Evolutionary conservation across 345 rosid genomes (phyloP), one percentile per base, ranked within the genome.

Genomic region (Stellera chamaejasme): DNA sequence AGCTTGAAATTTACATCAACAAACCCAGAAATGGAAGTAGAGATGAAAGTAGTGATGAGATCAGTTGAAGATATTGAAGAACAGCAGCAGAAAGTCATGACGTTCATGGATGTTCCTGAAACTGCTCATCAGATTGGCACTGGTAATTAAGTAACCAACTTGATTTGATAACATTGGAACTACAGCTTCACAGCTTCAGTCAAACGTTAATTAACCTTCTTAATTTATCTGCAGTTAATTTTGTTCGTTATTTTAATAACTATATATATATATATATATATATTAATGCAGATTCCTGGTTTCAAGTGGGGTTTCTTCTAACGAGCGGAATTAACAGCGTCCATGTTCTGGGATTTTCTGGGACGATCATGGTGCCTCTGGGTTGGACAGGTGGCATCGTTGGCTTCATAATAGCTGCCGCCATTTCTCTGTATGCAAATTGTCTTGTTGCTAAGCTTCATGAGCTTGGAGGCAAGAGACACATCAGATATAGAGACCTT

Each of bases 311-410:
- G 41, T 87, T 89, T 46, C 83, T 93, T 23, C 76, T 93, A 50
- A 87, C 97, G n/a, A n/a, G n/a, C 0, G 88, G 94, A n/a, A 52
- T 93, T 60, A 93, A 93, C 86, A 93, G 96, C 53, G 96, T 85
- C 0, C 89, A 78, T 74, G 91, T 89, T 51, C 71, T 93, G 71
- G 99, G 99, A 59, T 93, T 84, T 70, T 75, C 99, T 7, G 94
- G 88, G 66, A 79, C 94, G 4, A 61, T 93, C 4, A 86, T 89
- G 97, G 96, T 87, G 58, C 90, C 91, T 61, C 72, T 93, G 58
- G 96, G 99, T 57, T 89, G 99, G 99, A 50, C 67, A 41, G 73
- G 74, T 54, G 99, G 99, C 56, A 83, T 78, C 0, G 56, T 84
- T 36, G 96, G 94, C 63, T 76, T 93, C 56, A 4, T 89, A 44